Evolutionary conservation across 2,329 filamentous ascomycete genomes (phyloP), one percentile per base, ranked within the genome.

Genomic region (Paecilomyces formosus): DNA sequence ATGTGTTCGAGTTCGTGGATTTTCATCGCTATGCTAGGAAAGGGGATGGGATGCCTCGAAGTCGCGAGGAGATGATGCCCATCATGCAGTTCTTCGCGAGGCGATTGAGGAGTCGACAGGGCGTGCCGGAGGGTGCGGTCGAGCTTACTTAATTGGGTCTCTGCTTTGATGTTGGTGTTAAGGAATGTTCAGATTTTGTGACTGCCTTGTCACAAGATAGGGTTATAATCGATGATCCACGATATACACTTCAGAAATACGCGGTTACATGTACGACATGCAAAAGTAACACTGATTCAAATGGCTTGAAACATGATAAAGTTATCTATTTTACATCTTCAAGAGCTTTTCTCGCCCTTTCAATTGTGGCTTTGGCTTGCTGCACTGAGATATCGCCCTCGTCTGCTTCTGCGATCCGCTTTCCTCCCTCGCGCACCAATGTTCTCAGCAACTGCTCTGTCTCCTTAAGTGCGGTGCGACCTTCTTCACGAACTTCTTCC

Each of bases 41-140:
- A 2, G 89, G 87, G 5, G 90, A 96, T 72, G 82, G 82, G 1
- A 96, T 97, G 92, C 91, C 92, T n/a, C 78, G 80, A 53, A 88
- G 82, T 70, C 81, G 88, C 56, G 91, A 95, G 11, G 92, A 97
- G 79, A 92, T 95, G 82, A 70, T 92, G 67, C 92, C 92, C 0
- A 82, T 97, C 60, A 97, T 97, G 91, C 85, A 88, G 68, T 97
- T 87, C 71, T 82, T 79, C 64, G 76, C 74, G 22, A 67, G 75
- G 35, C 66, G 74, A 54, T 64, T 79, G 60, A 69, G 71, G 58
- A 79, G 76, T 68, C 69, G 72, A 58, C 69, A 73, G 56, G 77
- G 77, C 31, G 76, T 79, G 49, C 78, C 76, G 0, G 76, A 76
- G 62, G 78, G 75, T 2, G 75, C 74, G 65, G 65, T 79, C 35